Conservation (phyloP, 371 early-diverging fungal genomes). For the Capillidium rhysosporum region DNA sequence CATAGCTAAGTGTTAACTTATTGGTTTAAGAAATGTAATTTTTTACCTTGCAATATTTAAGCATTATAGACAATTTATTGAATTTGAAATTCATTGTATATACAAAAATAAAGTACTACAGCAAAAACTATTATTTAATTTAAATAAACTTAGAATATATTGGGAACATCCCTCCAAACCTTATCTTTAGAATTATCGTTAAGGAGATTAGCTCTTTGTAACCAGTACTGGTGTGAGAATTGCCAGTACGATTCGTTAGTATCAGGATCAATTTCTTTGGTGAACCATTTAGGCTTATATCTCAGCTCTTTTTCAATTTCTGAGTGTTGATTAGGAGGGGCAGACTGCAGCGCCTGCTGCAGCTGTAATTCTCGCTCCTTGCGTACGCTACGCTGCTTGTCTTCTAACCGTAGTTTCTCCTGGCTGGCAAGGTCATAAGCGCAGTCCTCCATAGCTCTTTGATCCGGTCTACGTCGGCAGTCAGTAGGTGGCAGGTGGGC, state of each 20-base stretch:
- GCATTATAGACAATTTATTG: too few relatives aligned
- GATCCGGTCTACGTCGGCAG: slow-evolving; percentile 59
- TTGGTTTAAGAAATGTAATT: too few relatives aligned
- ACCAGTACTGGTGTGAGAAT: slow-evolving; percentile 41
- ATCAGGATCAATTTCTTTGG: slow-evolving; percentile 29
- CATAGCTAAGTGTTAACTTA: too few relatives aligned
- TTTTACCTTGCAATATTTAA: too few relatives aligned
- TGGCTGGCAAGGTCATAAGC: slow-evolving; percentile 41
- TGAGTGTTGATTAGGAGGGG: slow-evolving; percentile 8
- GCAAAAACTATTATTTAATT: too few relatives aligned
- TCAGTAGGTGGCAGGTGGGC: slow-evolving; percentile 47
- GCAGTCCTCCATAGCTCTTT: slow-evolving; percentile 46
- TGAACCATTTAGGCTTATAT: slow-evolving; percentile 50
- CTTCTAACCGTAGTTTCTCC: slow-evolving; percentile 48
- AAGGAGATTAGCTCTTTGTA: too few relatives aligned
- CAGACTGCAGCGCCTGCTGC: not conserved
- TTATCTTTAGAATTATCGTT: too few relatives aligned
- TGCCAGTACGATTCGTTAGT: slow-evolving; percentile 43
- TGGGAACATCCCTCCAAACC: too few relatives aligned
- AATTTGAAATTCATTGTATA: too few relatives aligned
- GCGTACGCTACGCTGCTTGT: slow-evolving; percentile 45
- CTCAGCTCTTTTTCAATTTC: slow-evolving; percentile 7
- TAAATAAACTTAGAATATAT: too few relatives aligned
- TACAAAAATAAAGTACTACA: too few relatives aligned
- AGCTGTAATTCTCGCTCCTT: slow-evolving; percentile 22